Evolutionary conservation across 345 rosid species (phyloP), one percentile per base, ranked within the genome.

Genomic region (Pugionium cornutum): DNA sequence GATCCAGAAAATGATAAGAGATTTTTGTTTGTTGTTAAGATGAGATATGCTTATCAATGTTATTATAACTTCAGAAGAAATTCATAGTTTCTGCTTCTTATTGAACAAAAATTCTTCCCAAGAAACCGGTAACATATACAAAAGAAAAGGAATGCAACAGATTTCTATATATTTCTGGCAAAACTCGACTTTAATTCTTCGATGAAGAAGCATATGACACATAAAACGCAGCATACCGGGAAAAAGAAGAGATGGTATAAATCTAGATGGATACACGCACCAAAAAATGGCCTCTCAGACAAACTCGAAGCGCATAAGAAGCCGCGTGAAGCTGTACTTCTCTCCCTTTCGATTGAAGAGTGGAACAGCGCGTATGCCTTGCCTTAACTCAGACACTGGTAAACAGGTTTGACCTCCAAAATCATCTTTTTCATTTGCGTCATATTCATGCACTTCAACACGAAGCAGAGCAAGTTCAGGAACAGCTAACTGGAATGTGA

Each of bases 341-440:
- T 63, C 75, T 27, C 96, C 96, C 62, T 78, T 84, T 9, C 62
- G 66, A 54, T 86, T 56, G 30, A 73, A 64, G 6, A 94, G 84
- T 2, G 95, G 89, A 53, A 94, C 79, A 6, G 95, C 84, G 7
- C 97, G 85, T 54, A 94, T 77, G 62, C 99, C 96, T 11, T 65
- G 66, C 44, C 77, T 75, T 51, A 90, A 28, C 67, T 94, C 97
- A 0, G 86, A 74, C 26, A 90, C 85, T 3, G 96, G 96, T 66
- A 94, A 65, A 60, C 90, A 88, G 56, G 97, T 83, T 70, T 94
- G 97, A 30, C 99, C 99, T 1, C 80, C 92, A 53, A 94, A 94
- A 55, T 88, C 90, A 28, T 88, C 89, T 67, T 82, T 85, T 56
- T 90, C 95, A 27, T 87, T 83, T 57, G 69, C 55, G 65, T 89